Percentiles rank a stretch among this genome's conserved stretches.
Evolutionary conservation across 1,139 yeast genomes (phyloP).

Genomic region (Tardiomyces depauwii): DNA sequence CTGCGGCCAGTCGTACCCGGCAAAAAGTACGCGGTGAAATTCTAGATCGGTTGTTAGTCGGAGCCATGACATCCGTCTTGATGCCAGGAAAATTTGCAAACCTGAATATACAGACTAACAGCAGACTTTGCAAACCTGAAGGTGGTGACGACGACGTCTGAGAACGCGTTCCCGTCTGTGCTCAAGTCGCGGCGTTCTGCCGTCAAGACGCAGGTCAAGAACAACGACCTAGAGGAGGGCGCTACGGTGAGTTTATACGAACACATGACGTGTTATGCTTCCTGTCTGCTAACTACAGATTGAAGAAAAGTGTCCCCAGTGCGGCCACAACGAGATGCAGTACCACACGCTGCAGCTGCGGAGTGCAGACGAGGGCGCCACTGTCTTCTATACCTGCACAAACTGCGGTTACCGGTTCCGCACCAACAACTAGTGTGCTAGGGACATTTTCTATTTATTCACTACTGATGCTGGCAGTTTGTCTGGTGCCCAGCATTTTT

Average conservation of each 20-base stretch:
- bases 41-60: no score
- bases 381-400: conserved; percentile 79
- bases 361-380: conserved; percentile 93
- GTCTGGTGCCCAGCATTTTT: conserved; percentile 1
- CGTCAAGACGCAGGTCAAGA: conserved; percentile 73
- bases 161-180: conserved; percentile 87
- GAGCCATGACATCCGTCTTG: no score
- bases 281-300: conserved; percentile 29
- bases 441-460: background rate
- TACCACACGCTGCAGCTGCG: conserved; percentile 93
- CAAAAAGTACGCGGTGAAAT: conserved; percentile 15
- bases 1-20: conserved; percentile 49
- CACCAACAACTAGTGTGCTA: conserved; percentile 54
- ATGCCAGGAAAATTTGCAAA: background rate
- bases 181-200: conserved; percentile 73
- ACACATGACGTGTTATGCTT: background rate
- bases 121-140: conserved; percentile 54
- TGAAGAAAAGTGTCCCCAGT: conserved; percentile 93
- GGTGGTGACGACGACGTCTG: conserved; percentile 77
- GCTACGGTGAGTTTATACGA: conserved; percentile 38
- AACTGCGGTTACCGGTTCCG: conserved; percentile 87
- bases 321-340: conserved; percentile 97
- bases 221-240: conserved; percentile 79
- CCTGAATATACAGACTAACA: conserved; percentile 15
- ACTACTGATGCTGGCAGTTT: background rate